These are phyloP conservation scores for Gentiana macrophylla DNA, from an alignment of 257 asterid genomes.

Conservation along the genomic window DNA sequence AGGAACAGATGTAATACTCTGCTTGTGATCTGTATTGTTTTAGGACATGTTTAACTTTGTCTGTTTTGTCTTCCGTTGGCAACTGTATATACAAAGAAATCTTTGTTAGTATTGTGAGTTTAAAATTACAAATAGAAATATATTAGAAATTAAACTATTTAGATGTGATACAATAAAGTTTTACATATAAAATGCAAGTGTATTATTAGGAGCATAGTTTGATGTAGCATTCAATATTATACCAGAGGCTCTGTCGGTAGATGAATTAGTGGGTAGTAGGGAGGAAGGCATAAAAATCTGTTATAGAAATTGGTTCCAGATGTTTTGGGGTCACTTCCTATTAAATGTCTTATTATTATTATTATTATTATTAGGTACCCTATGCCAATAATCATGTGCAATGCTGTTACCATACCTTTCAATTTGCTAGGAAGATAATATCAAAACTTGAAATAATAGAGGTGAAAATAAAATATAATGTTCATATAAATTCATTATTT, in stretches of 20 bases:
- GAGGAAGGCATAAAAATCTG: slow-evolving; percentile 10
- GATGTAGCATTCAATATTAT: slow-evolving; percentile 5
- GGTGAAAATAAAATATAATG: too few relatives aligned
- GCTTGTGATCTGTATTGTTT: slow-evolving; percentile 48
- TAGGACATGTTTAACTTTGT: slow-evolving; percentile 21
- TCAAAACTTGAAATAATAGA: too few relatives aligned
- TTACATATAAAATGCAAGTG: neutral
- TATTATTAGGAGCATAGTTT: neutral
- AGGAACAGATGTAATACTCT: slow-evolving; percentile 49
- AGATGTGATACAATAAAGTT: neutral
- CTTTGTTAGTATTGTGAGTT: too few relatives aligned
- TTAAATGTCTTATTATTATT: slow-evolving; percentile 8
- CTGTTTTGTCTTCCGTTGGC: slow-evolving; percentile 24
- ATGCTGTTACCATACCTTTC: too few relatives aligned
- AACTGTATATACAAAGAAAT: slow-evolving; percentile 26
- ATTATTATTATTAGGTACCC: too few relatives aligned
- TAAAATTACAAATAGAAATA: too few relatives aligned
- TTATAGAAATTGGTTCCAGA: slow-evolving; percentile 11
- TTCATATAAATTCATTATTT: neutral
- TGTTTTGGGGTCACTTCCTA: slow-evolving; percentile 13
- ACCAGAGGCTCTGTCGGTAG: neutral
- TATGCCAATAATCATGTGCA: too few relatives aligned
- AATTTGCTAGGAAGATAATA: too few relatives aligned
- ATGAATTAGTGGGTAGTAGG: slow-evolving; percentile 9
- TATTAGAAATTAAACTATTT: too few relatives aligned